Evolutionary conservation across 2,329 filamentous ascomycete species (phyloP).

Genomic region (Chaetomiaceae sp.): DNA sequence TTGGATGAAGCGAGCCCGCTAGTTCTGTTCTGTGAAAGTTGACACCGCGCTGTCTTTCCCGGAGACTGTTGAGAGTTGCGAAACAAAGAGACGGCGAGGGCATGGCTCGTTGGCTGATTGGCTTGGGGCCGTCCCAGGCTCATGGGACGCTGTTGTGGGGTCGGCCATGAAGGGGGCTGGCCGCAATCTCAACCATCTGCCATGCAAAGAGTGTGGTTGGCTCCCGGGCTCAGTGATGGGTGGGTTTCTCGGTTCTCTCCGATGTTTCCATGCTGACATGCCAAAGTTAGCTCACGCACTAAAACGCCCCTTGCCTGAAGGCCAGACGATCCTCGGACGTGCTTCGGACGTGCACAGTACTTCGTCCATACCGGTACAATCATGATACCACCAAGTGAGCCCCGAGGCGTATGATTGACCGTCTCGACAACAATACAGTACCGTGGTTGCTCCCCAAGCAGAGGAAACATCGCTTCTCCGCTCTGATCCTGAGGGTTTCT

Average conservation of each 20-base stretch:
- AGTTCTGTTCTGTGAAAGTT: not conserved
- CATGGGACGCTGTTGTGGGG: slow-evolving; percentile 15
- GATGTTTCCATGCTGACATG: not conserved
- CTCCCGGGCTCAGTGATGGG: not conserved
- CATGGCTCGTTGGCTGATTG: slow-evolving; percentile 4
- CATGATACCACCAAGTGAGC: not conserved
- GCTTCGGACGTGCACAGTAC: not conserved
- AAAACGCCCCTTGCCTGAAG: slow-evolving; percentile 3
- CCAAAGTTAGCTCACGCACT: not conserved
- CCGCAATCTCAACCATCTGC: not conserved
- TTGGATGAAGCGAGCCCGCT: slow-evolving; percentile 11
- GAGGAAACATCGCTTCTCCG: slow-evolving; percentile 1
- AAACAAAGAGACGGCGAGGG: not conserved
- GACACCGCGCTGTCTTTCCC: not conserved
- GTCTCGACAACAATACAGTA: not conserved
- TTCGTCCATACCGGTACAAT: not conserved
- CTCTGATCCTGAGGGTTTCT: slow-evolving; percentile 3
- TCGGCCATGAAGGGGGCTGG: not conserved
- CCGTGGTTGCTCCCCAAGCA: not conserved
- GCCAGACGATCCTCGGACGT: not conserved
- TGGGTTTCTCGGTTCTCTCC: slow-evolving; percentile 1
- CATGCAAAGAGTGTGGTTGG: not conserved
- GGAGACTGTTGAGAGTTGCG: not conserved
- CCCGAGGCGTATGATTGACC: slow-evolving; percentile 7
- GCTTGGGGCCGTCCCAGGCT: slow-evolving; percentile 12